Base-by-base conservation (phyloP, 2,329 filamentous ascomycete genomes). In the Fusarium praegraminearum region DNA sequence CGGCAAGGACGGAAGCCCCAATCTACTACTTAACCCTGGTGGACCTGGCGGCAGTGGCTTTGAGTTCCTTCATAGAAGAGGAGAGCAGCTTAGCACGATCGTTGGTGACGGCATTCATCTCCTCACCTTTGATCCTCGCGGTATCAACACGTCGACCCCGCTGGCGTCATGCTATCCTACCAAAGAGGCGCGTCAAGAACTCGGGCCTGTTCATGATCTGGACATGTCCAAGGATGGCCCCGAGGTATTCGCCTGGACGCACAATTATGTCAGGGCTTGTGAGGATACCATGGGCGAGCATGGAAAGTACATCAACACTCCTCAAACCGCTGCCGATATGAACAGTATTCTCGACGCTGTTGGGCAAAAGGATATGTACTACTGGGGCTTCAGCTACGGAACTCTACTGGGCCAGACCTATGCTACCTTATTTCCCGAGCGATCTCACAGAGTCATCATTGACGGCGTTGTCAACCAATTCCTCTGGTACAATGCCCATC, bases 271-370 rank as follows among this genome's bases (percentile, higher is more conserved):
- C 5, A 75, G 73, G 13, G 79, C 81, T 0, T 85, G 83, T 49
- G 63, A 70, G 7, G 83, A 85, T 13, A 83, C 75, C 2, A 82
- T 81, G 78, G 83, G 82, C 1, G 81, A 83, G 49, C 74, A 84
- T 62, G 81, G 79, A 5, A 67, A 66, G 10, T 84, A 85, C 62
- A 75, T 85, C 61, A 84, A 85, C 58, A 85, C 84, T 1, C 83
- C 83, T 0, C 83, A 85, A 70, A 83, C 82, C 1, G 84, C 83
- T 12, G 82, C 83, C 33, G 84, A 86, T 62, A 85, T 86, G 83
- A 84, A 84, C 65, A 80, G 75, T 15, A 84, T 85, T 30, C 74
- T 85, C 2, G 81, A 84, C 51, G 82, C 76, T 22, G 47, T 78
- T 40, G 78, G 77, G 4, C 67, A 77, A 28, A 51, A 78, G 45